Percentiles rank a stretch among this genome's conserved stretches.
These are phyloP conservation scores for Urochloa ruziziensis DNA, from an alignment of 176 grass and related monocot species.

Conservation along the genomic window DNA sequence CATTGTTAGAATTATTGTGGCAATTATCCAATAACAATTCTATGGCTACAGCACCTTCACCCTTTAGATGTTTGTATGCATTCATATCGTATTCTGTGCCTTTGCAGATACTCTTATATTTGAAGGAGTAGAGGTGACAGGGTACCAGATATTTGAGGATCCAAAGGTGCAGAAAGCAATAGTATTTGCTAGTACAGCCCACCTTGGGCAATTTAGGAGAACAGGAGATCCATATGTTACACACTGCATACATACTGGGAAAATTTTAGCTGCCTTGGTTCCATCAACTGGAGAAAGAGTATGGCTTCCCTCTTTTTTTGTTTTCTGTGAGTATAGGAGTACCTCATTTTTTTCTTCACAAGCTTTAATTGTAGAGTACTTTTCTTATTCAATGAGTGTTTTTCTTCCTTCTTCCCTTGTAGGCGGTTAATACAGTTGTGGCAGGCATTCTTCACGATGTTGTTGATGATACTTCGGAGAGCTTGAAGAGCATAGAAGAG, in stretches of 20 bases:
- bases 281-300: conserved; percentile 81
- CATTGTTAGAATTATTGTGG: not conserved
- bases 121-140: conserved; percentile 98
- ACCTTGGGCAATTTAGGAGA: conserved; percentile 84
- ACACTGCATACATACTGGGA: conserved; percentile 95
- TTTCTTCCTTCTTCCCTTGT: conserved; percentile 32
- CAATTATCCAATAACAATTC: not conserved
- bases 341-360: conserved; percentile 10
- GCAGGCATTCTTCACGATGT: conserved; percentile 98
- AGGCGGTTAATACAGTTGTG: conserved; percentile 93
- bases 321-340: conserved; percentile 16
- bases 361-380: conserved; percentile 4
- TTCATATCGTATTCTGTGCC: conserved; percentile 19
- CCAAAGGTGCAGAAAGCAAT: conserved; percentile 84
- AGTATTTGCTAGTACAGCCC: conserved; percentile 78
- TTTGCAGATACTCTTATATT: conserved; percentile 78
- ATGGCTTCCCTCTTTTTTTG: conserved; percentile 20
- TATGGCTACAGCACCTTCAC: not conserved
- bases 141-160: conserved; percentile 83
- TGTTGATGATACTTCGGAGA: conserved; percentile 86
- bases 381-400: conserved; percentile 8
- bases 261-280: conserved; percentile 94
- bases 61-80: not conserved
- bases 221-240: conserved; percentile 94
- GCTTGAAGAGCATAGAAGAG: conserved; percentile 67